Conservation (phyloP, 345 rosid genomes). For the Aegle marmelos region DNA sequence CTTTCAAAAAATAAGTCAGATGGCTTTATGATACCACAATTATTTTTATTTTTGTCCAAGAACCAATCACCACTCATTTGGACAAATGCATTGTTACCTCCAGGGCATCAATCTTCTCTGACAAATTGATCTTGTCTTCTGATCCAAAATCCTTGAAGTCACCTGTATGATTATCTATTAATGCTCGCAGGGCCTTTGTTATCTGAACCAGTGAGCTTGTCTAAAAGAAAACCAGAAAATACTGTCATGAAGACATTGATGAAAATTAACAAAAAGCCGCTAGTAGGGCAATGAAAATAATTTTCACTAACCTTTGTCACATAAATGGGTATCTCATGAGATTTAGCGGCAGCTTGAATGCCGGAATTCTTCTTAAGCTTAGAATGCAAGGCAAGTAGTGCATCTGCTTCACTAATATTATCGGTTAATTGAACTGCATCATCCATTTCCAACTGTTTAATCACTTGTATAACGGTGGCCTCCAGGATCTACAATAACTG, state of each 20-base stretch:
- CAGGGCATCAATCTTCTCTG: conserved; percentile 72
- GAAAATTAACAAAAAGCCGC: not conserved
- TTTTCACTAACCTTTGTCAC: conserved; percentile 56
- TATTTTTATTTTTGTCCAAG: not conserved
- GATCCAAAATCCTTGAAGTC: conserved; percentile 43
- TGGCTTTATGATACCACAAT: not conserved
- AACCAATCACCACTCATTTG: not conserved
- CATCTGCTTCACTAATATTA: conserved; percentile 79
- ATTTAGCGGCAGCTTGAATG: conserved; percentile 69
- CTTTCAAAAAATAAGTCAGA: not conserved
- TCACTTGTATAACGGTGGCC: conserved; percentile 60
- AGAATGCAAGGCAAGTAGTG: conserved; percentile 73
- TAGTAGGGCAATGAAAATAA: not conserved
- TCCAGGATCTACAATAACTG: conserved; percentile 63
- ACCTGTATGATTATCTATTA: conserved; percentile 52
- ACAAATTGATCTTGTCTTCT: conserved; percentile 43
- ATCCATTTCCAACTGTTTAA: conserved; percentile 63
- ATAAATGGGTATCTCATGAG: conserved; percentile 66
- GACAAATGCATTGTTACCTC: conserved; percentile 46
- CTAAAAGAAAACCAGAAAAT: conserved; percentile 38
- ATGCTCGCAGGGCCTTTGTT: conserved; percentile 54
- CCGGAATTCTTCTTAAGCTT: conserved; percentile 79
- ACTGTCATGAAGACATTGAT: conserved; percentile 1
- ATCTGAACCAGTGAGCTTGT: conserved; percentile 77
- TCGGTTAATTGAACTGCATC: conserved; percentile 50